Conservation (phyloP, 2,329 filamentous ascomycete genomes). For the Hysterium pulicare region DNA sequence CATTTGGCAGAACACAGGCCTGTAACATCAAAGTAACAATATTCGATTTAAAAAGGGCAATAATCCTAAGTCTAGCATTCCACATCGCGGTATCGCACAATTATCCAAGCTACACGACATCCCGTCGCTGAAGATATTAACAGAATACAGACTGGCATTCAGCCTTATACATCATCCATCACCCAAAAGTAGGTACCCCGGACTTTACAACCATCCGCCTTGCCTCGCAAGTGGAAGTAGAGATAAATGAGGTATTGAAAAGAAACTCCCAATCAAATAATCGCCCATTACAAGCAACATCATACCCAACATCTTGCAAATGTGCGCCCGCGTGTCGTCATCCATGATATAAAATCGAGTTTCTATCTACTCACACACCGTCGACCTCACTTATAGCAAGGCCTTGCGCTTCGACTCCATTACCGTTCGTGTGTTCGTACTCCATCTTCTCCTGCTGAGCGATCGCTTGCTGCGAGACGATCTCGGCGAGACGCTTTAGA, state of each 20-base stretch:
- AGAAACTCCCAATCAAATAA: neutral
- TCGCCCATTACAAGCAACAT: neutral
- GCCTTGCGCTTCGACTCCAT: conserved; percentile 43
- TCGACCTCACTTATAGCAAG: conserved; percentile 53
- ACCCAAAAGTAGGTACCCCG: neutral
- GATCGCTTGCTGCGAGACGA: conserved; percentile 93
- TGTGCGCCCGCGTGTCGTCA: neutral
- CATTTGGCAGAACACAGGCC: no score
- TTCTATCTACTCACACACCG: conserved; percentile 7
- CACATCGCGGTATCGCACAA: neutral
- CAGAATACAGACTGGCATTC: neutral
- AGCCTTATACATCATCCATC: no score
- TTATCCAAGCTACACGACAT: neutral
- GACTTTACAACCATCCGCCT: no score
- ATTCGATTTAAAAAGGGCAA: no score
- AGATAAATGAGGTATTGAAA: neutral
- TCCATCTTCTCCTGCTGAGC: conserved; percentile 88
- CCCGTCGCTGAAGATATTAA: neutral
- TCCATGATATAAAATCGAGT: neutral
- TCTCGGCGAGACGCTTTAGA: conserved; percentile 94
- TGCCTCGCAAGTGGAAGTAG: no score
- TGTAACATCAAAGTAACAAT: no score
- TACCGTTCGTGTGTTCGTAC: conserved; percentile 35
- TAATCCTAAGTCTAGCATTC: no score
- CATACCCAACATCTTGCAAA: neutral